Evolutionary conservation across 129 eudicot species (phyloP).

Genomic region (Flaveria trinervia): DNA sequence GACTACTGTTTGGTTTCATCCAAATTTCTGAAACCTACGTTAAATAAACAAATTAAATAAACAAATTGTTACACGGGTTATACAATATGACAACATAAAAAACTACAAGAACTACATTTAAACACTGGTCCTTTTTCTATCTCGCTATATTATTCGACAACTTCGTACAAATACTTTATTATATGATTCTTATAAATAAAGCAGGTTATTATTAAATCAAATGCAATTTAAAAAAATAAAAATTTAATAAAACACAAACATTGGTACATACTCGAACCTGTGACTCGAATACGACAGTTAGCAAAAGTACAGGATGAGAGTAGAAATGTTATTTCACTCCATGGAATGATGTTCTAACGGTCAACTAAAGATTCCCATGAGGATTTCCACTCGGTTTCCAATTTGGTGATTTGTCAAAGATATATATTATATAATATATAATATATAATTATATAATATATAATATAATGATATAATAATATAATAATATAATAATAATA

Average conservation of each 20-base stretch:
- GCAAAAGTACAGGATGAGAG: not conserved
- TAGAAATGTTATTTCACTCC: conserved; percentile 1
- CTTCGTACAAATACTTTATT: too few species aligned
- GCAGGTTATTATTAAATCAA: too few species aligned
- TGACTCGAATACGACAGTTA: not conserved
- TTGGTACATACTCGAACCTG: not conserved
- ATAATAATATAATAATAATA: not conserved
- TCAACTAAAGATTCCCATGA: conserved; percentile 33
- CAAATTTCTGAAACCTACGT: conserved; percentile 82
- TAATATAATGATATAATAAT: not conserved
- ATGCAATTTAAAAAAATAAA: too few species aligned
- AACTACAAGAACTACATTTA: too few species aligned
- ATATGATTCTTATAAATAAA: too few species aligned
- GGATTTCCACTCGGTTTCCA: conserved; percentile 26
- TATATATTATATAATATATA: not conserved
- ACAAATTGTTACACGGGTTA: conserved; percentile 8
- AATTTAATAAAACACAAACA: too few species aligned
- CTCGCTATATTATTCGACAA: too few species aligned
- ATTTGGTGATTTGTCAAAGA: conserved; percentile 28
- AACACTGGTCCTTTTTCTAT: too few species aligned
- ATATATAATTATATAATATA: not conserved
- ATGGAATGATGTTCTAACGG: conserved; percentile 31
- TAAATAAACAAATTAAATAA: not conserved
- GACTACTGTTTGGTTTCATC: conserved; percentile 79
- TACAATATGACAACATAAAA: not conserved